phyloP scores from a whole-genome alignment of 2,329 filamentous ascomycete species.

The Plenodomus tracheiphilus region DNA sequence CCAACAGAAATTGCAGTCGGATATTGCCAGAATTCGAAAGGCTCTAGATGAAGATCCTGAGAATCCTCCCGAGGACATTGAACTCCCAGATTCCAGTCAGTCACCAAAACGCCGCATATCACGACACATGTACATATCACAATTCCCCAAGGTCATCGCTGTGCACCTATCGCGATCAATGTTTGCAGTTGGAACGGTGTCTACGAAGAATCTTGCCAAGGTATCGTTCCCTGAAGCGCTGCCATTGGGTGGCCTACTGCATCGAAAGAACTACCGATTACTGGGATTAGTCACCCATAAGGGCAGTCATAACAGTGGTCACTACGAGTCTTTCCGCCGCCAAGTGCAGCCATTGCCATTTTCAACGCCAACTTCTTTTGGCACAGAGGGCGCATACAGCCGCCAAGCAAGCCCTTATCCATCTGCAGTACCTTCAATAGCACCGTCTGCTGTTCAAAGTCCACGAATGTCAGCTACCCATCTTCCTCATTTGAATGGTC shows the following conservation, averaged over 20 bases:
- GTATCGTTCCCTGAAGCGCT: constrained; percentile 89
- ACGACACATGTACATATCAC: constrained; percentile 82
- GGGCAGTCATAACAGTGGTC: constrained; percentile 91
- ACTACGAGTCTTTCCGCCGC: constrained; percentile 94
- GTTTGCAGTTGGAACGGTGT: constrained; percentile 75
- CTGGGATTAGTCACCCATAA: constrained; percentile 91
- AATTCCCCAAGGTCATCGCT: constrained; percentile 86
- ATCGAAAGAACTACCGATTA: constrained; percentile 79
- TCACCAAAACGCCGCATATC: constrained; percentile 84
- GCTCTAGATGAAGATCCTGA: constrained; percentile 84
- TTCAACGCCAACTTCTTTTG: constrained; percentile 79
- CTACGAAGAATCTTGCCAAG: constrained; percentile 92
- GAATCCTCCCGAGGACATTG: constrained; percentile 69
- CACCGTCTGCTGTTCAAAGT: constrained; percentile 51
- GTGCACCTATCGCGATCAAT: constrained; percentile 93
- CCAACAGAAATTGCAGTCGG: constrained; percentile 56
- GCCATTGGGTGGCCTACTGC: constrained; percentile 76
- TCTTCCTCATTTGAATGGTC: constrained; percentile 27
- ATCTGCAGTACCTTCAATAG: constrained; percentile 45
- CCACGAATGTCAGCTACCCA: constrained; percentile 48
- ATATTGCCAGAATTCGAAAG: constrained; percentile 66
- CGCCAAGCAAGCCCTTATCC: constrained; percentile 55
- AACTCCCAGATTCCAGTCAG: constrained; percentile 71
- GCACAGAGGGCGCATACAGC: constrained; percentile 73
- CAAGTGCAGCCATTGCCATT: constrained; percentile 80